Base-by-base conservation (phyloP, 2,329 filamentous ascomycete genomes). In the Scytalidium sp. region DNA sequence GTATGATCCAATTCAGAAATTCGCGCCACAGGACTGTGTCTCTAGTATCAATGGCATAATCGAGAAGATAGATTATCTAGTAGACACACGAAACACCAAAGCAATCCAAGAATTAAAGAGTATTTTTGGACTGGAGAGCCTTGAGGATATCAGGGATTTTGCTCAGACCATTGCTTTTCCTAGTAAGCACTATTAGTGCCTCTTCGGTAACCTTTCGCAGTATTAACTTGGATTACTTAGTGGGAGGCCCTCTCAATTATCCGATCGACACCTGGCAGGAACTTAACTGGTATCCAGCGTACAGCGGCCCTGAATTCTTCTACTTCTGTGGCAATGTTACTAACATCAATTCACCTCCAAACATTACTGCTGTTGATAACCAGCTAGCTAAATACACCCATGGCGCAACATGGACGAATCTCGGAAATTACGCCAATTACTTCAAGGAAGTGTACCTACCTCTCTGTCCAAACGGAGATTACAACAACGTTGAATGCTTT, bases 181-280 rank as follows among this genome's bases (percentile, higher is more conserved):
- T 3, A 54, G 55, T 57, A 49, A 23, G 52, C 50, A n/a, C 23
- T 27, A 5, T n/a, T 36, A n/a, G 17, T 36, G 7, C 25, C 25
- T 13, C 25, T 27, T 27, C 13, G 5, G 13, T 36, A 7, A 5
- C 4, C 1, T 21, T 10, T 21, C 15, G n/a, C 42, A 8, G 20
- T 45, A 3, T 47, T 57, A 25, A 57, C 45, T 4, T 7, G 13
- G 20, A 29, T 21, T 41, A 19, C 19, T 15, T 20, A 59, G 58
- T 75, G 11, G 70, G 71, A n/a, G 71, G 69, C 0, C 70, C 71
- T n/a, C 69, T 76, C 49, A 69, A 70, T 51, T 80, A 80, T 55
- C 71, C 72, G 0, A 75, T 71, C 0, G 67, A 65, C 20, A 79
- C 76, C 3, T 80, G 77, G 76, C 76, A 80, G 63, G 77, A 80